Evolutionary conservation across 495 filamentous ascomycete species (phyloP).

Genomic region (Pyrenula aspistea): DNA sequence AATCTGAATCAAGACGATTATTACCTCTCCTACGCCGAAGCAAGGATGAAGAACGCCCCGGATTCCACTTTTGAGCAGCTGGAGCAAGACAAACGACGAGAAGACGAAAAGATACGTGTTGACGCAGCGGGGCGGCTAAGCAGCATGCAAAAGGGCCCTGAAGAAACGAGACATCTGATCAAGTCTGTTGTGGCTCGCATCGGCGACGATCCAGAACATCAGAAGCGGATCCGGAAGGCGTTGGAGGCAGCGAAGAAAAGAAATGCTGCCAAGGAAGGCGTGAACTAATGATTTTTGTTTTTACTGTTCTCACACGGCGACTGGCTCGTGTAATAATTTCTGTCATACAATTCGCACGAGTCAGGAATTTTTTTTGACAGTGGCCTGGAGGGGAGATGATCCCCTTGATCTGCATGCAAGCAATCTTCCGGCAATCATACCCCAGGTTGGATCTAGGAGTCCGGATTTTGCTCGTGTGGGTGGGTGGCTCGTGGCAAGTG

Average conservation of each 20-base stretch:
- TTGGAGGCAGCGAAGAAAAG: slow-evolving; percentile 37
- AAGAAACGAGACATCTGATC: slow-evolving; percentile 19
- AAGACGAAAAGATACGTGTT: slow-evolving; percentile 33
- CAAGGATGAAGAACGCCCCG: slow-evolving; percentile 32
- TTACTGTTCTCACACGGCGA: not conserved
- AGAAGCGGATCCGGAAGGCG: slow-evolving; percentile 32
- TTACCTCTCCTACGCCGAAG: slow-evolving; percentile 39
- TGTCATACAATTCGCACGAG: not conserved
- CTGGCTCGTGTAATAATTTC: not conserved
- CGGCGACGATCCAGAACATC: slow-evolving; percentile 23
- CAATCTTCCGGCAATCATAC: not conserved
- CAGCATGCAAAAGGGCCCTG: slow-evolving; percentile 31
- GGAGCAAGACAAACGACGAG: slow-evolving; percentile 36
- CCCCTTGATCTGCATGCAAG: not conserved
- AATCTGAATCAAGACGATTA: slow-evolving; percentile 42
- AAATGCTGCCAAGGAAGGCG: slow-evolving; percentile 26
- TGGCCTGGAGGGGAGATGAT: not conserved
- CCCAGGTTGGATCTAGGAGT: not conserved
- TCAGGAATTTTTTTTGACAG: not conserved
- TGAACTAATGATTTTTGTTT: not conserved
- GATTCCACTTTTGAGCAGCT: slow-evolving; percentile 29
- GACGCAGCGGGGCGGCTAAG: slow-evolving; percentile 34
- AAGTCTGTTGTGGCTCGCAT: slow-evolving; percentile 19
- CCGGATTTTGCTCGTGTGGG: not conserved
- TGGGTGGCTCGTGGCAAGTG: not conserved